Evolutionary conservation across 2,329 filamentous ascomycete species (phyloP).

Genomic region (Xylaria sp.): DNA sequence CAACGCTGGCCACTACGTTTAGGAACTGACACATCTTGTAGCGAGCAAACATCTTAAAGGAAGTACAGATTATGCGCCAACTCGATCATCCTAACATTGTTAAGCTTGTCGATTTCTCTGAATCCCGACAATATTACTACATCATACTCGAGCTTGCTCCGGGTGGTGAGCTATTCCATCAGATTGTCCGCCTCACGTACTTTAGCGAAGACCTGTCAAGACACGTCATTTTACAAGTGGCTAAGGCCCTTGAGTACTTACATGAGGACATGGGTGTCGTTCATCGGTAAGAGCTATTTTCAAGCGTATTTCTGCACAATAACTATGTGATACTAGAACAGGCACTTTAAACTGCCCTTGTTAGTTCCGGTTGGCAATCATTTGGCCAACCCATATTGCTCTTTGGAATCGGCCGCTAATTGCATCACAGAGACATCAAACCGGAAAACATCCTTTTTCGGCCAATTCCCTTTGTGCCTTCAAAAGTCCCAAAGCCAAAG

Average conservation of each 20-base stretch:
- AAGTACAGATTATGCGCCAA: conserved; percentile 98
- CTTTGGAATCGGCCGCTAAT: neutral
- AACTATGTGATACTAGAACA: neutral
- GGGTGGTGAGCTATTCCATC: conserved; percentile 96
- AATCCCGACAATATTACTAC: conserved; percentile 95
- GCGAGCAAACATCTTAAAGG: conserved; percentile 97
- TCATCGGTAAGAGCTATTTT: conserved; percentile 73
- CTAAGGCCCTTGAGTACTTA: conserved; percentile 90
- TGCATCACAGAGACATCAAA: conserved; percentile 81
- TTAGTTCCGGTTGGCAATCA: no score
- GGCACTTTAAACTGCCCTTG: neutral
- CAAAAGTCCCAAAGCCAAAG: conserved; percentile 78
- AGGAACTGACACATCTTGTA: conserved; percentile 50
- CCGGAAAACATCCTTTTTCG: conserved; percentile 96
- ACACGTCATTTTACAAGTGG: conserved; percentile 93
- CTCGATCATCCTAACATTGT: conserved; percentile 96
- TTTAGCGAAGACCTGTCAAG: conserved; percentile 95
- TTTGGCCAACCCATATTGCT: neutral
- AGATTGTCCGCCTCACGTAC: conserved; percentile 96
- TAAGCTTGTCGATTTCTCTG: conserved; percentile 90
- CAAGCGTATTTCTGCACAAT: neutral
- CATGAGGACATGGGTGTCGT: conserved; percentile 96
- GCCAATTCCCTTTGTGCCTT: conserved; percentile 80
- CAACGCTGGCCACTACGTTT: neutral
- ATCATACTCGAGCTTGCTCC: conserved; percentile 95